phyloP scores from a whole-genome alignment of 2,329 filamentous ascomycete genomes.

The Phyllosticta citriasiana region DNA sequence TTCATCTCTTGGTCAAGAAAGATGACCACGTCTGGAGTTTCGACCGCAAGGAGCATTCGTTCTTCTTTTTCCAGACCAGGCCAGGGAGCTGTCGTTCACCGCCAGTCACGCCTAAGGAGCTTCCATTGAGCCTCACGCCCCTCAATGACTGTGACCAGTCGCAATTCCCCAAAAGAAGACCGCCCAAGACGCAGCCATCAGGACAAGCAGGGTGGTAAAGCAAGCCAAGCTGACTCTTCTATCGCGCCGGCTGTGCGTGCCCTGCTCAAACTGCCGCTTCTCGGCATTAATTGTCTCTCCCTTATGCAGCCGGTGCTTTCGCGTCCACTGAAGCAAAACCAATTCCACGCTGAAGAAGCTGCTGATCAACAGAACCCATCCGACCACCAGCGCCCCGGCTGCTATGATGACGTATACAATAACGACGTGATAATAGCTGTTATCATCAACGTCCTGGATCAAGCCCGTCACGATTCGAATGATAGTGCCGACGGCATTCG shows the following conservation, averaged over 20 bases:
- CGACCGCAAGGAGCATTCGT: too few species aligned
- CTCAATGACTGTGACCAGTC: constrained; percentile 33
- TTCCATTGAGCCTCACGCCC: too few species aligned
- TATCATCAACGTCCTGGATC: constrained; percentile 48
- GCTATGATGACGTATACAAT: constrained; percentile 48
- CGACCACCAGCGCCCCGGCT: constrained; percentile 39
- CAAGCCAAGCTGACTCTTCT: constrained; percentile 29
- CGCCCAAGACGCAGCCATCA: constrained; percentile 44
- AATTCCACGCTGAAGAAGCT: constrained; percentile 35
- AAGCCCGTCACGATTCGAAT: constrained; percentile 47
- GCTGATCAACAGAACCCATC: constrained; percentile 29
- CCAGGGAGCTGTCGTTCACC: too few species aligned
- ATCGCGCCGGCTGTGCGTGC: constrained; percentile 29
- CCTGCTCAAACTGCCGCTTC: constrained; percentile 31
- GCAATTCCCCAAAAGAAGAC: constrained; percentile 53
- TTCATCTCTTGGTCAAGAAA: too few species aligned
- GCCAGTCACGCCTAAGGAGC: too few species aligned
- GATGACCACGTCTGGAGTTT: too few species aligned
- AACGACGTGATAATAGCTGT: constrained; percentile 47
- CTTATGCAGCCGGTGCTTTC: constrained; percentile 40
- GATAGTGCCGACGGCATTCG: constrained; percentile 54
- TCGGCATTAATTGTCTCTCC: constrained; percentile 36
- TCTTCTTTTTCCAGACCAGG: too few species aligned
- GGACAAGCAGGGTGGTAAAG: constrained; percentile 34
- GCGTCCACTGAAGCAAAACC: constrained; percentile 47